Conservation (phyloP, 202 grass and related monocot species). For the Brachypodium distachyon region DNA sequence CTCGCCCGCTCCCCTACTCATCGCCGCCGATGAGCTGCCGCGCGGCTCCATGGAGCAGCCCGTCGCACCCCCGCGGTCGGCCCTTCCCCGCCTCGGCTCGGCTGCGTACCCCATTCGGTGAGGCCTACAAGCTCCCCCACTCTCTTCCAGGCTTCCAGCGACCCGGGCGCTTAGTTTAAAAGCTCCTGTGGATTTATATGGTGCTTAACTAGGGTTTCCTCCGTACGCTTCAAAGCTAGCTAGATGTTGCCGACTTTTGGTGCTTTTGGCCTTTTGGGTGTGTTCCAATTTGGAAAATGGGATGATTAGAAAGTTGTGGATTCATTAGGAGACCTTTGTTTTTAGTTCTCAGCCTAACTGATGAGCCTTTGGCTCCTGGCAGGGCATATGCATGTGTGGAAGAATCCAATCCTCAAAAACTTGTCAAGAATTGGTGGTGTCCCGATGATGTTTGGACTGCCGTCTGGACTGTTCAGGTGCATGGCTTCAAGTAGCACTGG, state of each 20-base stretch:
- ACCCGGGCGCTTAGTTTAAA: background rate
- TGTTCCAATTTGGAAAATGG: background rate
- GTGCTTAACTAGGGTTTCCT: background rate
- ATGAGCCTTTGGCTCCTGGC: background rate
- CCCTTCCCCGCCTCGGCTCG: background rate
- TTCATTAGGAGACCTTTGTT: background rate
- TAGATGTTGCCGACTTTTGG: background rate
- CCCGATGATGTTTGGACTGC: conserved; percentile 27
- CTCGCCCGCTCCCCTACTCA: background rate
- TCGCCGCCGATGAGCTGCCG: conserved; percentile 37
- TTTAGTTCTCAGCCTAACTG: background rate
- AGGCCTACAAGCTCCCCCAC: background rate
- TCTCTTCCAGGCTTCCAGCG: background rate
- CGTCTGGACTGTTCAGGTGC: conserved; percentile 32
- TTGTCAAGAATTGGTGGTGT: conserved; percentile 32
- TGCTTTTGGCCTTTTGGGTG: background rate
- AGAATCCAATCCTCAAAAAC: conserved; percentile 26
- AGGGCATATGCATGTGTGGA: conserved; percentile 21
- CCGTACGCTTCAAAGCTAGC: background rate
- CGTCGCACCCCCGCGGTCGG: background rate
- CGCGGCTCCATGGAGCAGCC: conserved; percentile 20
- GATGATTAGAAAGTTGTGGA: background rate
- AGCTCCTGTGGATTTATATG: background rate
- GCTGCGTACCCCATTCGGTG: conserved; percentile 10
- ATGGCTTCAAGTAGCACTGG: conserved; percentile 31